A percentile compares a stretch with the other conserved stretches of the same genome.
Evolutionary conservation across 2,329 filamentous ascomycete species (phyloP).

Genomic region (Colletotrichum godetiae): DNA sequence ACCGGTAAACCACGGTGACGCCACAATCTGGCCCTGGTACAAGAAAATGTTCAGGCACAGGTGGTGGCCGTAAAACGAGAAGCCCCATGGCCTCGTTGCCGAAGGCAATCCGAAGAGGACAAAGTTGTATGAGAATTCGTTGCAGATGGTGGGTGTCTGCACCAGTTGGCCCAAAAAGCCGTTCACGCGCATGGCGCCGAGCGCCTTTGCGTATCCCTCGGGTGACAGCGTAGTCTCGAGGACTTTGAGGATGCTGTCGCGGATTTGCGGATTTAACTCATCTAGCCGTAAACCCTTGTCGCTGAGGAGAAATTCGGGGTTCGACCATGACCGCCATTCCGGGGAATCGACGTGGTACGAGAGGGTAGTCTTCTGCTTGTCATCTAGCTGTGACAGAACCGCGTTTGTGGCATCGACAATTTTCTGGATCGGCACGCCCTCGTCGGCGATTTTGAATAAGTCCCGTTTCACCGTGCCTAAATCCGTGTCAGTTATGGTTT

Average conservation of each 20-base stretch:
- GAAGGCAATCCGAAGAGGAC: slow-evolving; percentile 75
- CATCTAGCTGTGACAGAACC: slow-evolving; percentile 58
- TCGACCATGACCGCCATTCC: slow-evolving; percentile 78
- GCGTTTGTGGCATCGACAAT: slow-evolving; percentile 65
- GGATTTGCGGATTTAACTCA: slow-evolving; percentile 57
- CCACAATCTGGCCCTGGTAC: slow-evolving; percentile 71
- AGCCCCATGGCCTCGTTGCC: slow-evolving; percentile 72
- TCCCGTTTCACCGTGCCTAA: slow-evolving; percentile 61
- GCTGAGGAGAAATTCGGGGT: slow-evolving; percentile 78
- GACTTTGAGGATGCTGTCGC: slow-evolving; percentile 64
- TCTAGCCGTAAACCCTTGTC: slow-evolving; percentile 78
- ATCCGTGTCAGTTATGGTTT: slow-evolving; percentile 8
- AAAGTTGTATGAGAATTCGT: slow-evolving; percentile 82
- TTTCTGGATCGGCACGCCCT: slow-evolving; percentile 67
- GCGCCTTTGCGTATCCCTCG: slow-evolving; percentile 77
- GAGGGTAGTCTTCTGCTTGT: slow-evolving; percentile 60
- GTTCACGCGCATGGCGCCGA: slow-evolving; percentile 79
- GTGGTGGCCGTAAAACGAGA: slow-evolving; percentile 82
- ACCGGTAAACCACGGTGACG: slow-evolving; percentile 82
- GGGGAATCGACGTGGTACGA: slow-evolving; percentile 74
- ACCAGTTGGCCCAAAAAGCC: slow-evolving; percentile 79
- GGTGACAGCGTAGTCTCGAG: slow-evolving; percentile 70
- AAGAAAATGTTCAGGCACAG: slow-evolving; percentile 79
- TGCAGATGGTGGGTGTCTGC: slow-evolving; percentile 71
- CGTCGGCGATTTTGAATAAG: slow-evolving; percentile 71